Evolutionary conservation across 169 alveolate species (phyloP).

Genomic region (Babesia sp.): DNA sequence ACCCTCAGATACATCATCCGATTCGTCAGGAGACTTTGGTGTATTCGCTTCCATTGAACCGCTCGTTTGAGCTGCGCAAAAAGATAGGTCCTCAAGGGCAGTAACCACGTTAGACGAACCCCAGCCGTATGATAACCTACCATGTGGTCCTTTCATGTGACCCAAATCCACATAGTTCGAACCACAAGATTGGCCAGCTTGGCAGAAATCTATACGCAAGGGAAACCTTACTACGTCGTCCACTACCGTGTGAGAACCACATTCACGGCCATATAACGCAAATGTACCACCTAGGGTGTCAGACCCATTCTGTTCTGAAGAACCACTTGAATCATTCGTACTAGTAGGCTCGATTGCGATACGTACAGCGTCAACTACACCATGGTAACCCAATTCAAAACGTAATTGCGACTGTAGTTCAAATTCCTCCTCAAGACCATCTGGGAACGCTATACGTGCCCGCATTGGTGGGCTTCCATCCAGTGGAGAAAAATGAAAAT

Average conservation of each 20-base stretch:
- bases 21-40: not conserved
- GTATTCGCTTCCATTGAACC: not conserved
- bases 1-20: not conserved
- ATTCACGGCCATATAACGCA: constrained; percentile 46
- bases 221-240: constrained; percentile 22
- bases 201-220: constrained; percentile 21
- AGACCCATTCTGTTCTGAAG: not conserved
- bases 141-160: constrained; percentile 34
- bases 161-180: constrained; percentile 48
- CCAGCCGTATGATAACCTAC: constrained; percentile 62
- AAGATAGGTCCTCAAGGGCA: not conserved
- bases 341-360: constrained; percentile 24
- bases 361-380: constrained; percentile 33
- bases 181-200: constrained; percentile 29
- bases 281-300: constrained; percentile 57
- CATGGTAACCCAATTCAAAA: constrained; percentile 39
- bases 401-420: constrained; percentile 51
- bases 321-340: constrained; percentile 8
- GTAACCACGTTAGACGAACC: constrained; percentile 19
- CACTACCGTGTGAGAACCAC: constrained; percentile 23
- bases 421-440: constrained; percentile 52
- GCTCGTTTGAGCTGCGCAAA: not conserved
- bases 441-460: constrained; percentile 52
- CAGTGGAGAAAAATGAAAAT: constrained; percentile 50
- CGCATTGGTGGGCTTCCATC: constrained; percentile 29